Conservation (phyloP, 2,329 filamentous ascomycete species). For the Venturiaceae sp. region DNA sequence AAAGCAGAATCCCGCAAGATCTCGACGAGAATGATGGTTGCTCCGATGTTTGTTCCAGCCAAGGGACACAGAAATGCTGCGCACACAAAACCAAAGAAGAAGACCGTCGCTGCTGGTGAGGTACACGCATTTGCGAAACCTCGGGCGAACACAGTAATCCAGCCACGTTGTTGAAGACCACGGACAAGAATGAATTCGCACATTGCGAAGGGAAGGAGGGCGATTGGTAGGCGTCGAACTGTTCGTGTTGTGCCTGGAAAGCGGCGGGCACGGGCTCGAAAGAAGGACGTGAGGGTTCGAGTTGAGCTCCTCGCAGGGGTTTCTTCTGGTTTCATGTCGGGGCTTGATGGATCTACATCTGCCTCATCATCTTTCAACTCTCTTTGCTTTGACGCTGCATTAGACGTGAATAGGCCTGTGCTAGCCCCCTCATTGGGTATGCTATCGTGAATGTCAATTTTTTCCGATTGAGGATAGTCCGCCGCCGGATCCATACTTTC, state of each 20-base stretch:
- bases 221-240: neutral
- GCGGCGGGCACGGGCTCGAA: neutral
- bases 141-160: neutral
- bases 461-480: neutral
- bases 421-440: neutral
- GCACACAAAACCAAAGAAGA: neutral
- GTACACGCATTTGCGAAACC: neutral
- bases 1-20: neutral
- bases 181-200: slow-evolving; percentile 1
- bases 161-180: neutral
- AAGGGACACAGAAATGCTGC: neutral
- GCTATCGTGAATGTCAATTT: neutral
- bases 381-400: neutral
- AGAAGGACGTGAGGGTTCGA: neutral
- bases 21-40: neutral
- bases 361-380: neutral
- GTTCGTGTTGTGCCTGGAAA: neutral
- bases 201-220: neutral
- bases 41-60: neutral
- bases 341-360: neutral
- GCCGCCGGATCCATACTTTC: neutral
- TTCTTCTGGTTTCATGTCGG: neutral
- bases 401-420: neutral
- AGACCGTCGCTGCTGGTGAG: neutral
- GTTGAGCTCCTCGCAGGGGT: neutral